Conservation (phyloP, 352 stramenopile species). For the Pythium plurisporium region DNA sequence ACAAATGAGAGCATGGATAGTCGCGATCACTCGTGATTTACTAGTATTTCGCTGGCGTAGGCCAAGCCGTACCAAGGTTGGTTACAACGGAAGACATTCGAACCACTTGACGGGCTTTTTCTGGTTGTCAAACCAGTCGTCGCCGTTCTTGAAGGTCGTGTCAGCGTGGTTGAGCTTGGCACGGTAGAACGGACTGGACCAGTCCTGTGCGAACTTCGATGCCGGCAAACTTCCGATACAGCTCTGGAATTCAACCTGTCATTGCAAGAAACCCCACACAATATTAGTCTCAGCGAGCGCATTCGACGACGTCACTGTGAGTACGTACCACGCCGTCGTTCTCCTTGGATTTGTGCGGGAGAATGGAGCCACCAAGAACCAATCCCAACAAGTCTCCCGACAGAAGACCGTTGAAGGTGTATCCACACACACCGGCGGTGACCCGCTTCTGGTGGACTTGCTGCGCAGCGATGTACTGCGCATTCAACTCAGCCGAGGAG, state of each 20-base stretch:
- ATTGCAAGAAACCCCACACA: background rate
- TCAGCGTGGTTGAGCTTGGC: constrained; percentile 58
- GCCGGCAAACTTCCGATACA: constrained; percentile 35
- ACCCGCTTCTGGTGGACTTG: constrained; percentile 32
- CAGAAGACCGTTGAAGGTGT: constrained; percentile 31
- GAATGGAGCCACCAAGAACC: constrained; percentile 27
- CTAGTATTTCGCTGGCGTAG: too few relatives aligned
- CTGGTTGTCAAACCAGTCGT: constrained; percentile 38
- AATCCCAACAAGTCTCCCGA: constrained; percentile 34
- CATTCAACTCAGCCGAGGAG: constrained; percentile 15
- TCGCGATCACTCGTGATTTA: too few relatives aligned
- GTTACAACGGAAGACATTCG: constrained; percentile 29
- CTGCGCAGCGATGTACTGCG: constrained; percentile 32
- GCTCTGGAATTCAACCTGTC: constrained; percentile 59
- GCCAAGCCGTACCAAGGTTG: background rate
- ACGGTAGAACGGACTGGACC: constrained; percentile 41
- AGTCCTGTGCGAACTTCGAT: constrained; percentile 31
- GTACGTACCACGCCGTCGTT: constrained; percentile 50
- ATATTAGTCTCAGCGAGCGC: background rate
- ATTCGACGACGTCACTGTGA: background rate
- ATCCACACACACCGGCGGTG: constrained; percentile 36
- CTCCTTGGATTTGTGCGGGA: constrained; percentile 41
- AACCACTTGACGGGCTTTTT: constrained; percentile 66
- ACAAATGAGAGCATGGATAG: background rate
- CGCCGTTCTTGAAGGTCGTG: constrained; percentile 53